These are phyloP conservation scores for Aspergillus sp. DNA, from an alignment of 2,329 filamentous ascomycete genomes.

Conservation along the genomic window DNA sequence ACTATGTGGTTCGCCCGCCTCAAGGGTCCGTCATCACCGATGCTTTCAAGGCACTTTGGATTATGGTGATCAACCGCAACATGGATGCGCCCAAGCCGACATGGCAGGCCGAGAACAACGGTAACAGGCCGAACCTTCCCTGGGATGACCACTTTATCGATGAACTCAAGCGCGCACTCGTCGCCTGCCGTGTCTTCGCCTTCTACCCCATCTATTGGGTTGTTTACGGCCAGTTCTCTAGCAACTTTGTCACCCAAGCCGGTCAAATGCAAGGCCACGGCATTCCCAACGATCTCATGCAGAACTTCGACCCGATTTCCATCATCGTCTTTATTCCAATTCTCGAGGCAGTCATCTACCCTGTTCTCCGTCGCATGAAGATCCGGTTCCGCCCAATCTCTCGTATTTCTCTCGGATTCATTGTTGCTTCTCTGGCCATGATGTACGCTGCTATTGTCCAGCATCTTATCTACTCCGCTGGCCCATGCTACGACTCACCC, in stretches of 20 bases:
- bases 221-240: constrained; percentile 69
- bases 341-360: constrained; percentile 72
- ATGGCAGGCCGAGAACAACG: constrained; percentile 61
- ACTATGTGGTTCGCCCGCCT: constrained; percentile 54
- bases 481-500: constrained; percentile 56
- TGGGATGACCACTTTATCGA: constrained; percentile 76
- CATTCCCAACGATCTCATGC: constrained; percentile 76
- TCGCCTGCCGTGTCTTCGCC: constrained; percentile 72
- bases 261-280: constrained; percentile 67
- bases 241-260: constrained; percentile 69
- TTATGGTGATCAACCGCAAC: constrained; percentile 57
- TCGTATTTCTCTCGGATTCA: constrained; percentile 73
- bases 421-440: constrained; percentile 65
- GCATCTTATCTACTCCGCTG: constrained; percentile 58
- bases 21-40: constrained; percentile 69
- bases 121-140: constrained; percentile 45
- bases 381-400: constrained; percentile 76
- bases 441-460: constrained; percentile 65
- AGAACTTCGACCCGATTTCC: constrained; percentile 75
- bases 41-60: constrained; percentile 65
- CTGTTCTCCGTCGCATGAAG: constrained; percentile 64
- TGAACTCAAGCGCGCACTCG: constrained; percentile 68
- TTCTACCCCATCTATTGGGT: constrained; percentile 74
- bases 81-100: constrained; percentile 69
- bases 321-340: constrained; percentile 77